These are phyloP conservation scores for Vigna reflexopilosa DNA, from an alignment of 306 rosid species.

Conservation along the genomic window DNA sequence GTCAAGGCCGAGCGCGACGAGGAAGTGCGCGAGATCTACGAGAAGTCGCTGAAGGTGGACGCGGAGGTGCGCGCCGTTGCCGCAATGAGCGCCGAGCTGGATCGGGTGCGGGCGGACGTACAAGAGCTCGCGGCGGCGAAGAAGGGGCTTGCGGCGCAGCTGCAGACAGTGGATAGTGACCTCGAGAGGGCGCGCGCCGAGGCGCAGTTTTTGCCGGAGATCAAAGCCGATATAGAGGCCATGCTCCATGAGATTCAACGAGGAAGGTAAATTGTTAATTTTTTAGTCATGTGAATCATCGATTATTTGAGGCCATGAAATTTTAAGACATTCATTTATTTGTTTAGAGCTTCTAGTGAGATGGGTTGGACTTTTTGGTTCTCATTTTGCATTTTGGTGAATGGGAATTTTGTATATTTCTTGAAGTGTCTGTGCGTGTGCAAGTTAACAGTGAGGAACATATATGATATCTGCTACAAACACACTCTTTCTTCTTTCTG, in stretches of 20 bases:
- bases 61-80: conserved; percentile 72
- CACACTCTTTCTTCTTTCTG: conserved; percentile 33
- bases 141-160: conserved; percentile 61
- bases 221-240: conserved; percentile 64
- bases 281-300: not conserved
- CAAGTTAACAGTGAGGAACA: conserved; percentile 41
- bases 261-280: conserved; percentile 71
- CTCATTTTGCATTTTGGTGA: not conserved
- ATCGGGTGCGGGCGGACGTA: conserved; percentile 62
- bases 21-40: conserved; percentile 72
- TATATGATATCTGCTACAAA: conserved; percentile 39
- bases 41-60: conserved; percentile 74
- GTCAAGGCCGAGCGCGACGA: conserved; percentile 73
- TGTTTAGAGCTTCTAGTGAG: not conserved
- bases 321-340: not conserved
- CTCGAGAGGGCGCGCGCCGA: conserved; percentile 54
- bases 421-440: not conserved
- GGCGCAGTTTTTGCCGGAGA: conserved; percentile 48
- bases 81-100: conserved; percentile 63
- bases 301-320: conserved; percentile 6
- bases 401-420: not conserved
- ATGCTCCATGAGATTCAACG: conserved; percentile 70
- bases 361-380: not conserved
- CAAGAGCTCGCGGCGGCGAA: conserved; percentile 49
- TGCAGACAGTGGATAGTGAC: conserved; percentile 57